phyloP scores from a whole-genome alignment of 495 filamentous ascomycete species.

The Arthonia radiata region DNA sequence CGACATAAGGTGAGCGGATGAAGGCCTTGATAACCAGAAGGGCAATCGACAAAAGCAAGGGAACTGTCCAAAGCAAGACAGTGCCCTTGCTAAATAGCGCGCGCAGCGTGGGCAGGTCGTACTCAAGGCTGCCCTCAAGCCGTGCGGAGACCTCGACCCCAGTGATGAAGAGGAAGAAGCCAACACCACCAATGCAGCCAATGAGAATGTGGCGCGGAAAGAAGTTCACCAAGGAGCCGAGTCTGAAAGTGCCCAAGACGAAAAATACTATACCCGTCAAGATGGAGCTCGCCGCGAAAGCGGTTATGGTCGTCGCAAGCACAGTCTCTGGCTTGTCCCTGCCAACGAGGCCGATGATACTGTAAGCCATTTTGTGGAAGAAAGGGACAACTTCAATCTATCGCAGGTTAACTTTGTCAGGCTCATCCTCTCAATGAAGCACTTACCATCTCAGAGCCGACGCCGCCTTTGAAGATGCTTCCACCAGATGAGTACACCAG shows the following conservation, averaged over 20 bases:
- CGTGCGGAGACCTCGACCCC: slow-evolving; percentile 87
- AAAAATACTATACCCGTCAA: slow-evolving; percentile 82
- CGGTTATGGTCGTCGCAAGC: slow-evolving; percentile 71
- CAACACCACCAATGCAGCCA: slow-evolving; percentile 91
- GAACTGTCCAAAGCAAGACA: slow-evolving; percentile 58
- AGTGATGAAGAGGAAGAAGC: slow-evolving; percentile 82
- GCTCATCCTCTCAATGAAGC: background rate
- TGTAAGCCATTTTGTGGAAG: slow-evolving; percentile 90
- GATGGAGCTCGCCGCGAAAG: slow-evolving; percentile 78
- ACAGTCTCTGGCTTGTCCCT: slow-evolving; percentile 61
- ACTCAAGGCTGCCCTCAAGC: slow-evolving; percentile 59
- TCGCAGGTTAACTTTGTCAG: slow-evolving; percentile 3
- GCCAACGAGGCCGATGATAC: slow-evolving; percentile 54
- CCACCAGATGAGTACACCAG: slow-evolving; percentile 68
- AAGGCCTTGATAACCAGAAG: slow-evolving; percentile 49
- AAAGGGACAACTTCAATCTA: slow-evolving; percentile 92
- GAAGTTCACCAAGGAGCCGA: slow-evolving; percentile 84
- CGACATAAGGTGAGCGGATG: slow-evolving; percentile 53
- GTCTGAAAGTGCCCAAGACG: slow-evolving; percentile 55
- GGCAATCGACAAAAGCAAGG: slow-evolving; percentile 49
- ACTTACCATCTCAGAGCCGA: slow-evolving; percentile 82
- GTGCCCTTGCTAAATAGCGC: slow-evolving; percentile 48
- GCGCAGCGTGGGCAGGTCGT: slow-evolving; percentile 46
- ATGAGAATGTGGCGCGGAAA: slow-evolving; percentile 92
- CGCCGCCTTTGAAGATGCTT: slow-evolving; percentile 71